These are phyloP conservation scores for Chlamydomonas eustigma DNA, from an alignment of 139 green algal species.

Conservation along the genomic window DNA sequence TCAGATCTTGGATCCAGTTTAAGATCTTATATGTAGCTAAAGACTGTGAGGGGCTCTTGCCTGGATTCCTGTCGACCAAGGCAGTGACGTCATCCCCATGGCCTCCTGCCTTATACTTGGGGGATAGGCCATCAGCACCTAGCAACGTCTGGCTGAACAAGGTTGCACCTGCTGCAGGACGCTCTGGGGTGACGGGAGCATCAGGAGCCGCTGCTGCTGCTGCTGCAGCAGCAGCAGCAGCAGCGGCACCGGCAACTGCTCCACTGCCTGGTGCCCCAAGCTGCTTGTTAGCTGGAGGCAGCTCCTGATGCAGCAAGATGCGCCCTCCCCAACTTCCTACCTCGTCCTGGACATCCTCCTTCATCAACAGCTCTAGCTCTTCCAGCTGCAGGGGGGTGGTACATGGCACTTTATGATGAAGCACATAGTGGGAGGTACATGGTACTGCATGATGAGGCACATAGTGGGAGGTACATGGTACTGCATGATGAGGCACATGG, in stretches of 20 bases:
- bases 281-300: not conserved
- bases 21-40: too few species aligned
- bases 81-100: constrained; percentile 34
- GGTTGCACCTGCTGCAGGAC: not conserved
- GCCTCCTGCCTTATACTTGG: not conserved
- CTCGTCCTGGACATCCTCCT: constrained; percentile 58
- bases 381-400: constrained; percentile 19
- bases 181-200: not conserved
- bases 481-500: too few species aligned
- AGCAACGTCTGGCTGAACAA: not conserved
- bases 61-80: constrained; percentile 35
- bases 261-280: not conserved
- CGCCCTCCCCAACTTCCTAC: constrained; percentile 52
- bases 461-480: too few species aligned
- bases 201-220: too few species aligned
- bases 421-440: too few species aligned
- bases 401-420: too few species aligned
- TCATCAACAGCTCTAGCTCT: constrained; percentile 39
- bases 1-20: too few species aligned
- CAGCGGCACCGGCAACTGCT: not conserved
- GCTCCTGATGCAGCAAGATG: constrained; percentile 68
- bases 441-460: too few species aligned
- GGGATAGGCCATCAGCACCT: too few species aligned
- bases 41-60: too few species aligned
- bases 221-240: not conserved